Evolutionary conservation across 139 green algal genomes (phyloP).

Genomic region (Picochlorum sp.): DNA sequence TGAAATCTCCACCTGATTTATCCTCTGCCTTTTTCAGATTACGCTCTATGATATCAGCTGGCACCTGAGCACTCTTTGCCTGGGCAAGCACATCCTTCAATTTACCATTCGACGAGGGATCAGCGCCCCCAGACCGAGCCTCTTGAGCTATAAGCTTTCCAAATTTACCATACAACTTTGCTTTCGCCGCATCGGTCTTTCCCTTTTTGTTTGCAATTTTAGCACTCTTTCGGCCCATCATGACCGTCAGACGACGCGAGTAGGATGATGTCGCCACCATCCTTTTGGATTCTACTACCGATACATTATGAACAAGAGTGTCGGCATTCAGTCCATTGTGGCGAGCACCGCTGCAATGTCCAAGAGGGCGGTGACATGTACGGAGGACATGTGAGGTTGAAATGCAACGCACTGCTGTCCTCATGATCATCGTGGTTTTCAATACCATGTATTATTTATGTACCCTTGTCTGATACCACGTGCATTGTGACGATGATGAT

Average conservation of each 20-base stretch:
- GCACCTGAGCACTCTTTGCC: slow-evolving; percentile 62
- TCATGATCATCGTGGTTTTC: too few relatives aligned
- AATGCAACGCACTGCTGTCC: too few relatives aligned
- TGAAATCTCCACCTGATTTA: slow-evolving; percentile 65
- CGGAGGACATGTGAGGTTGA: too few relatives aligned
- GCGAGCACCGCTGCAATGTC: too few relatives aligned
- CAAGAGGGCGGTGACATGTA: too few relatives aligned
- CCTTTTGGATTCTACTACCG: too few relatives aligned
- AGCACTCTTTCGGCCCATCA: slow-evolving; percentile 42
- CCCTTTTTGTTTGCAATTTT: slow-evolving; percentile 74
- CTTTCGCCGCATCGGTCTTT: slow-evolving; percentile 34
- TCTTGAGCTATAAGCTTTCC: slow-evolving; percentile 82
- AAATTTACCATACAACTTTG: slow-evolving; percentile 80
- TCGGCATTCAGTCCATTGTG: too few relatives aligned
- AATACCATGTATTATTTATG: too few relatives aligned
- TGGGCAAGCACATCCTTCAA: slow-evolving; percentile 50
- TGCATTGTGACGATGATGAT: too few relatives aligned
- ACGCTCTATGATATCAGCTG: slow-evolving; percentile 80
- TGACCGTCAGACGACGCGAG: neutral
- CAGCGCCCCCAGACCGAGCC: slow-evolving; percentile 65
- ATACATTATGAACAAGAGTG: too few relatives aligned
- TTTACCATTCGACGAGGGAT: slow-evolving; percentile 57
- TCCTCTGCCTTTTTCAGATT: slow-evolving; percentile 84
- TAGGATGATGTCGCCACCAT: too few relatives aligned
- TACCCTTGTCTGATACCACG: too few relatives aligned